Base-by-base conservation (phyloP, 805 yeast genomes). In the Wickerhamomyces strasburgensis region DNA sequence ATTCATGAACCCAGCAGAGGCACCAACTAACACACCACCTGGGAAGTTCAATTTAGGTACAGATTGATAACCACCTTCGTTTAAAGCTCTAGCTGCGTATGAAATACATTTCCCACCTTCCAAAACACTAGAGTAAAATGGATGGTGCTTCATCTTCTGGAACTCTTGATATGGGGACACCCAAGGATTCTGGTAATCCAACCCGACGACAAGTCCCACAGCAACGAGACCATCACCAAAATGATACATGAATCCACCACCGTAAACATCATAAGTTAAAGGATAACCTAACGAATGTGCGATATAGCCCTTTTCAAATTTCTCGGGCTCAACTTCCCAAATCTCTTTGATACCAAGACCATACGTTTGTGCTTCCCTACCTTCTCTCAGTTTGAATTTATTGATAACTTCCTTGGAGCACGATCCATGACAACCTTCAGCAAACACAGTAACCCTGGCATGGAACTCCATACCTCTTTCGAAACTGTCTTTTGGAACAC, bases 401-500 rank as follows among this genome's bases (percentile, higher is more conserved):
- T 71, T 65, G 36, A 90, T 81, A 0, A 77, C 80, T 55, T 83
- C 75, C 57, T 93, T 90, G 10, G 89, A 70, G 37, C 93, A 66
- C 1, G 96, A 88, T 0, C 98, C 98, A 61, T 89, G 98, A 57
- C 98, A 93, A n/a, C 98, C 98, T 64, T 93, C 98, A 5, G 96
- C 96, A 23, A 93, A 70, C 14, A 93, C 83, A 0, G 97, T 89
- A 42, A 81, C 69, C 51, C 93, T 76, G 5, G 98, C 86, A 49
- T 82, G 93, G 61, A 93, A 93, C 61, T 87, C 98, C 96, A 93
- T 85, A 18, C 98, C 98, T 47, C 95, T 73, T 61, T 93, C 96
- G 60, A 86, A 93, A n/a, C 75, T 68, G 46, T 74, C 84, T 52
- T 81, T 84, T 21, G 96, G 95, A 24, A 66, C 57, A 14, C 96